Percentiles rank a stretch among this genome's conserved stretches.
phyloP scores from a whole-genome alignment of 495 filamentous ascomycete species.

The Neurospora discreta region DNA sequence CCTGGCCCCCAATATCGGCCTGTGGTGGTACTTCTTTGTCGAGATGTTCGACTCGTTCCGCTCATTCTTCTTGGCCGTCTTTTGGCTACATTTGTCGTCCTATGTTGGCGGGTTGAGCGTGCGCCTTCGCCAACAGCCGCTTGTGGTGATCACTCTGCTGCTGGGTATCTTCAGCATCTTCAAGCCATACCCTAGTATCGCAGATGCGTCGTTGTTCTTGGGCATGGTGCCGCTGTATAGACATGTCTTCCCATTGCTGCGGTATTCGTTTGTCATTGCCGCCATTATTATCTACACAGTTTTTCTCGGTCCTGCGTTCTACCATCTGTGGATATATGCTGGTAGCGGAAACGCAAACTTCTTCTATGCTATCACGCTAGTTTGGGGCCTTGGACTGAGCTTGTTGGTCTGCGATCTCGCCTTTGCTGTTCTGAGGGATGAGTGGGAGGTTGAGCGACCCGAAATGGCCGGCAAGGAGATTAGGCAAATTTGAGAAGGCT shows the following conservation, averaged over 20 bases:
- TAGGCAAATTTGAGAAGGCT: constrained; percentile 56
- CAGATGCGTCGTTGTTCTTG: constrained; percentile 75
- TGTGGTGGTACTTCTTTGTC: constrained; percentile 99
- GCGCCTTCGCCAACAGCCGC: constrained; percentile 67
- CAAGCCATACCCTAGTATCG: constrained; percentile 90
- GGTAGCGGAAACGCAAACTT: constrained; percentile 98
- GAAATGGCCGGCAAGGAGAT: constrained; percentile 82
- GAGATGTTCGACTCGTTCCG: constrained; percentile 99
- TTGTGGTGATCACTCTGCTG: constrained; percentile 72
- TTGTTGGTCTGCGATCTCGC: constrained; percentile 69
- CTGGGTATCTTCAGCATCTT: constrained; percentile 85
- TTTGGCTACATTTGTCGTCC: constrained; percentile 86
- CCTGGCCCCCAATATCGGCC: constrained; percentile 84
- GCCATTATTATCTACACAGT: constrained; percentile 76
- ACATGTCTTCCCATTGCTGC: constrained; percentile 90
- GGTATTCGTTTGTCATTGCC: constrained; percentile 80
- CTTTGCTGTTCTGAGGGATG: constrained; percentile 81
- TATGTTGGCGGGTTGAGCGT: constrained; percentile 80
- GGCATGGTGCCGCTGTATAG: constrained; percentile 77
- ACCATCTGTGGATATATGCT: constrained; percentile 97
- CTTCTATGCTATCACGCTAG: constrained; percentile 96
- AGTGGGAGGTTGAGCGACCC: constrained; percentile 87
- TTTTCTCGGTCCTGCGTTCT: constrained; percentile 88
- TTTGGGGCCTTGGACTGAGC: constrained; percentile 85
- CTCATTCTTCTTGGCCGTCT: constrained; percentile 92